phyloP scores from a whole-genome alignment of 2,329 filamentous ascomycete species.

The Cyclaneusma minus region DNA sequence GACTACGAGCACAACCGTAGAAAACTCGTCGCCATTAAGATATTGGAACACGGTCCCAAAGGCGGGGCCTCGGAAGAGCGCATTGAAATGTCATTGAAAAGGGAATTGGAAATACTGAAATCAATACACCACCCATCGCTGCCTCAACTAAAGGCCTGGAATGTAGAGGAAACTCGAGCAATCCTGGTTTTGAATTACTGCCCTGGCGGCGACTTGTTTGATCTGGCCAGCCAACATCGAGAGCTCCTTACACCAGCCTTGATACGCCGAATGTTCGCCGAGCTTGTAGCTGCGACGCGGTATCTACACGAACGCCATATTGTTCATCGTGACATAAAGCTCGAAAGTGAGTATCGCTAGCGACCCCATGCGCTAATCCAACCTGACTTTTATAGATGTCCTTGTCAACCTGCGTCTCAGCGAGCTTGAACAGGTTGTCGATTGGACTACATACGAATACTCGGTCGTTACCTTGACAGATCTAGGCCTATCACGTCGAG shows the following conservation, averaged over 20 bases:
- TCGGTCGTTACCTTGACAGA: conserved; percentile 83
- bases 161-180: conserved; percentile 65
- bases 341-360: conserved; percentile 60
- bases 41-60: conserved; percentile 86
- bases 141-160: conserved; percentile 85
- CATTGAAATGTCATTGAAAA: conserved; percentile 82
- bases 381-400: conserved; percentile 44
- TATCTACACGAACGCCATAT: conserved; percentile 79
- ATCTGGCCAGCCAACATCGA: conserved; percentile 63
- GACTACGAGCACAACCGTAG: conserved; percentile 40
- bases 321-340: conserved; percentile 93
- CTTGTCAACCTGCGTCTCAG: conserved; percentile 67
- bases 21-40: conserved; percentile 83
- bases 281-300: conserved; percentile 68
- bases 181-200: conserved; percentile 84
- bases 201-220: conserved; percentile 87
- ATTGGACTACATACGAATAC: conserved; percentile 65
- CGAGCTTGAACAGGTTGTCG: conserved; percentile 46
- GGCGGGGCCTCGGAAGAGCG: conserved; percentile 88
- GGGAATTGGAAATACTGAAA: conserved; percentile 89
- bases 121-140: conserved; percentile 77
- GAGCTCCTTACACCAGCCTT: conserved; percentile 52
- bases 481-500: conserved; percentile 73
- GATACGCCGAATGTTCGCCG: conserved; percentile 75
- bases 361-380: conserved; percentile 2